Conservation (phyloP, 2,329 filamentous ascomycete genomes). For the Hymenoscyphus repandus region DNA sequence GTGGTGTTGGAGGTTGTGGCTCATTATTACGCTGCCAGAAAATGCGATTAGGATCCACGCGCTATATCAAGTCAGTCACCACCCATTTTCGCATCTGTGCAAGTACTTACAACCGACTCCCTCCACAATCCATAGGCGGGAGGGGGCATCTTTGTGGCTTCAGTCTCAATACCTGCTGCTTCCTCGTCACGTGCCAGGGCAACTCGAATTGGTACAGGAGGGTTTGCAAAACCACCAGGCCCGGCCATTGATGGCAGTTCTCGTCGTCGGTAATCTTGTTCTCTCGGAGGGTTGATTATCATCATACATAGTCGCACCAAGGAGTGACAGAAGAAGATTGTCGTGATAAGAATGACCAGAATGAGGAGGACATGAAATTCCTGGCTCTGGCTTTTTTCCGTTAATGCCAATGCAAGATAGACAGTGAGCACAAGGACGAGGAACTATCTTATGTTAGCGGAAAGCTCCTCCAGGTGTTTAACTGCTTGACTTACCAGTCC, state of each 20-base stretch:
- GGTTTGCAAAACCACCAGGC: slow-evolving; percentile 63
- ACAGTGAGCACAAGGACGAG: slow-evolving; percentile 25
- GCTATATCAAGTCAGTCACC: slow-evolving; percentile 37
- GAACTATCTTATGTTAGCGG: slow-evolving; percentile 20
- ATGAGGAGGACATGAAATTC: slow-evolving; percentile 79
- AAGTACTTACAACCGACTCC: slow-evolving; percentile 65
- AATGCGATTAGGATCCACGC: slow-evolving; percentile 74
- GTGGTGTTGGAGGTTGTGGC: slow-evolving; percentile 9
- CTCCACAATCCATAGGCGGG: slow-evolving; percentile 85
- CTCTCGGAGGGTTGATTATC: slow-evolving; percentile 39
- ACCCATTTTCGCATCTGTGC: background rate
- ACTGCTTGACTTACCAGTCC: slow-evolving; percentile 35
- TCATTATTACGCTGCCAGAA: slow-evolving; percentile 69
- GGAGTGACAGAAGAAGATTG: slow-evolving; percentile 76
- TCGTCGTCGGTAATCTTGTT: slow-evolving; percentile 30
- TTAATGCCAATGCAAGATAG: slow-evolving; percentile 65
- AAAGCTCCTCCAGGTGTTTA: background rate
- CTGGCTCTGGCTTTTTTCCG: slow-evolving; percentile 55
- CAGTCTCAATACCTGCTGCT: slow-evolving; percentile 49
- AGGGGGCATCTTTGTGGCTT: slow-evolving; percentile 56
- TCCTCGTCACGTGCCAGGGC: slow-evolving; percentile 72
- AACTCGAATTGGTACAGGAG: slow-evolving; percentile 69
- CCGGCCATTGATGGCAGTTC: slow-evolving; percentile 44
- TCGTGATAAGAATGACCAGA: slow-evolving; percentile 66
- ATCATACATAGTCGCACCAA: slow-evolving; percentile 69